Evolutionary conservation across 2,329 filamentous ascomycete species (phyloP).

Genomic region (Helminthosporium solani): DNA sequence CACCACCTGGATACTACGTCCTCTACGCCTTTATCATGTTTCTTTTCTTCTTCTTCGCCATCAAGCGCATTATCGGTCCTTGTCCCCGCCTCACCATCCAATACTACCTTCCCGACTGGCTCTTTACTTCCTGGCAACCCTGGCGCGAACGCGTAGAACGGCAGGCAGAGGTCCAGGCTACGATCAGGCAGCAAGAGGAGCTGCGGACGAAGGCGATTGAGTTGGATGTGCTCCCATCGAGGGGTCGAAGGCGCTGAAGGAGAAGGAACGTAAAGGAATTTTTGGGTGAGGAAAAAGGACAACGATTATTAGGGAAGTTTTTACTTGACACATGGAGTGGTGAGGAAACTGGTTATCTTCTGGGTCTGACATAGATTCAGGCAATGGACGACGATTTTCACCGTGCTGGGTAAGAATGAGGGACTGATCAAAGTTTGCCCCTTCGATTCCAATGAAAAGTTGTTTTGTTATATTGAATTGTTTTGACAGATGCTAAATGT

Average conservation of each 20-base stretch:
- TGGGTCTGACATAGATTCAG: too few species aligned
- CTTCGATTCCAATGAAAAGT: too few species aligned
- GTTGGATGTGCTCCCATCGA: background rate
- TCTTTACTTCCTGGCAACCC: background rate
- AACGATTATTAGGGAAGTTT: background rate
- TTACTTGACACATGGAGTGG: too few species aligned
- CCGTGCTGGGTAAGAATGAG: too few species aligned
- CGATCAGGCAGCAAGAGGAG: background rate
- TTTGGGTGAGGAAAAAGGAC: background rate
- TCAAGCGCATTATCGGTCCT: background rate
- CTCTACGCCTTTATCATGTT: background rate
- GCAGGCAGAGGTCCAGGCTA: background rate
- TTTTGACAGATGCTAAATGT: too few species aligned
- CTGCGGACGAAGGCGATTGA: background rate
- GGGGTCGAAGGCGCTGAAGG: background rate
- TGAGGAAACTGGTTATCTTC: too few species aligned
- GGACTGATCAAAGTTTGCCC: too few species aligned
- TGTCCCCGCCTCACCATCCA: background rate
- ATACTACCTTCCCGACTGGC: background rate
- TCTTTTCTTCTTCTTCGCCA: background rate
- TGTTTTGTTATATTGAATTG: too few species aligned
- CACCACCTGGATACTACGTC: background rate
- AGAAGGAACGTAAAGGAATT: background rate
- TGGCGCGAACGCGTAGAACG: background rate
- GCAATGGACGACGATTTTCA: too few species aligned